A percentile compares a stretch with the other conserved stretches of the same genome.
Evolutionary conservation across 179 eudicot species (phyloP).

Genomic region (Beta lomatogona): DNA sequence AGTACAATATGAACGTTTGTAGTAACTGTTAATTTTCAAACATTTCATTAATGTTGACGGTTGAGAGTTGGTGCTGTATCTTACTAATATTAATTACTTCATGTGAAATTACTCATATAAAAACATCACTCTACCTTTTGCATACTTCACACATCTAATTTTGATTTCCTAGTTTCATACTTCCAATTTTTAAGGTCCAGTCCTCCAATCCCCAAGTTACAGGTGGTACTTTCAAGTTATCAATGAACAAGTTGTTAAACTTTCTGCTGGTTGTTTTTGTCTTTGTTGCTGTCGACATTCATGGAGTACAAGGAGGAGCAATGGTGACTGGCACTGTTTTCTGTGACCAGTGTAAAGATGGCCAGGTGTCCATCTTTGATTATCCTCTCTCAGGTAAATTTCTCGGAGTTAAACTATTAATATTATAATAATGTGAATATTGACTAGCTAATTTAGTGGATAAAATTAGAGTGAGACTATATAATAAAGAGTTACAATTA

Average conservation of each 20-base stretch:
- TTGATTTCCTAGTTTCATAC: background rate
- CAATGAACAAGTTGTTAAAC: constrained; percentile 17
- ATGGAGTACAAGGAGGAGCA: constrained; percentile 56
- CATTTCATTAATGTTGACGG: constrained; percentile 45
- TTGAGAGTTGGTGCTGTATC: constrained; percentile 44
- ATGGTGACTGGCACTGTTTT: constrained; percentile 78
- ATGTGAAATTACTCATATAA: constrained; percentile 7
- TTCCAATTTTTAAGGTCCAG: background rate
- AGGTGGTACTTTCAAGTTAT: background rate
- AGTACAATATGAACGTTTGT: constrained; percentile 16
- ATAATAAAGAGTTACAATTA: too few species aligned
- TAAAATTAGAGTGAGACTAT: too few species aligned
- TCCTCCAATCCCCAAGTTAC: constrained; percentile 9
- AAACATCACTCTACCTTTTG: constrained; percentile 14
- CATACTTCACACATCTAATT: background rate
- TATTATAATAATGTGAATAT: too few species aligned
- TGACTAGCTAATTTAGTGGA: too few species aligned
- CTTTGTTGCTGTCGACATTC: constrained; percentile 38
- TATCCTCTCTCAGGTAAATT: constrained; percentile 72
- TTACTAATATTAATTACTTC: constrained; percentile 13
- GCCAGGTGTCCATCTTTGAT: constrained; percentile 77
- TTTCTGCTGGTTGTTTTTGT: constrained; percentile 32
- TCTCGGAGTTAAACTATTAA: background rate
- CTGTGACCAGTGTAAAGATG: constrained; percentile 98
- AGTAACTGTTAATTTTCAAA: constrained; percentile 6